Conservation (phyloP, 2,329 filamentous ascomycete species). For the Lasiodiplodia gonubiensis region DNA sequence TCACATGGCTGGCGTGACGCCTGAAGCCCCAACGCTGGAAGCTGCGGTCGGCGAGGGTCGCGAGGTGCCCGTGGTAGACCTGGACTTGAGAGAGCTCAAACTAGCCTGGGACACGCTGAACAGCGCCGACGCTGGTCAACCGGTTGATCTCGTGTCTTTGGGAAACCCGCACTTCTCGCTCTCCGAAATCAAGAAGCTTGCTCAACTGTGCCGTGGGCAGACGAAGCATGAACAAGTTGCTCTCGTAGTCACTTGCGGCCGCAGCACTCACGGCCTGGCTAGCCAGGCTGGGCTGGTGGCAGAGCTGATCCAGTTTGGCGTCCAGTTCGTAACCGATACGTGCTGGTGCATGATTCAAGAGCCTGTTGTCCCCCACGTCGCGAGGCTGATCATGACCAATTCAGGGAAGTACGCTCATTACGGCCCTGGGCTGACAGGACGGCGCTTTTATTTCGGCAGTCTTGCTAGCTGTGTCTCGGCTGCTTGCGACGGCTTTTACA, state of each 20-base stretch:
- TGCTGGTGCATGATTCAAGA: constrained; percentile 57
- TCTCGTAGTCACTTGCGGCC: constrained; percentile 28
- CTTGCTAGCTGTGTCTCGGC: constrained; percentile 34
- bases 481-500: constrained; percentile 28
- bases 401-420: constrained; percentile 57
- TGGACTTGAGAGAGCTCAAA: not conserved
- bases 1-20: constrained; percentile 50
- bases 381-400: constrained; percentile 51
- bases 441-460: constrained; percentile 36
- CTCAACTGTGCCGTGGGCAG: constrained; percentile 37
- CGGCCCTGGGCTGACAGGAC: constrained; percentile 36
- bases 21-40: constrained; percentile 40
- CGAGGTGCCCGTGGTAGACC: not conserved
- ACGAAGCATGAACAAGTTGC: constrained; percentile 29
- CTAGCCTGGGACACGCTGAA: constrained; percentile 18
- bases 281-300: constrained; percentile 39
- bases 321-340: constrained; percentile 51
- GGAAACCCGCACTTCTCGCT: constrained; percentile 55
- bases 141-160: constrained; percentile 49
- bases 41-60: constrained; percentile 7
- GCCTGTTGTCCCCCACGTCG: constrained; percentile 42
- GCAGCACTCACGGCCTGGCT: constrained; percentile 29
- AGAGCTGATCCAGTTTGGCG: constrained; percentile 47
- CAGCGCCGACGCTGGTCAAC: constrained; percentile 9
- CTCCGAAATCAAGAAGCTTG: constrained; percentile 44